These are phyloP conservation scores for Xylaria multiplex DNA, from an alignment of 2,329 filamentous ascomycete species.

Conservation along the genomic window DNA sequence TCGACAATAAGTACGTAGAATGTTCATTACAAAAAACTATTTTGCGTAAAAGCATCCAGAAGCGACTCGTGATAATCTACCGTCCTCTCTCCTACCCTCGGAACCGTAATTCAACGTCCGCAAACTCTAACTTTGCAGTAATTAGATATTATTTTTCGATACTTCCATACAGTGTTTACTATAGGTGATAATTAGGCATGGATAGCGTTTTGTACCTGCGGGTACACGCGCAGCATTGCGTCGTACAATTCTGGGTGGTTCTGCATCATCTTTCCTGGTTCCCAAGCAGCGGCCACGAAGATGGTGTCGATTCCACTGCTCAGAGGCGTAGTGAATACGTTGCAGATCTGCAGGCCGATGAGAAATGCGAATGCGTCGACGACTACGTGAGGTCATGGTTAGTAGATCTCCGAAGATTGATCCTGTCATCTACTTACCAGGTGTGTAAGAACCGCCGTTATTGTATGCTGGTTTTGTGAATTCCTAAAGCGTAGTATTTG, in stretches of 20 bases:
- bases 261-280: slow-evolving; percentile 77
- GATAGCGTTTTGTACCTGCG: slow-evolving; percentile 81
- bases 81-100: background rate
- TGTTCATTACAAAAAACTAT: slow-evolving; percentile 7
- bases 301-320: slow-evolving; percentile 91
- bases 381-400: slow-evolving; percentile 32
- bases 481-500: slow-evolving; percentile 33
- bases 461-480: slow-evolving; percentile 46
- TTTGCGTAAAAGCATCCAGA: too few species aligned
- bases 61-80: background rate
- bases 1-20: slow-evolving; percentile 3
- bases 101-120: background rate
- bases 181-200: slow-evolving; percentile 58
- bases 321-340: slow-evolving; percentile 89
- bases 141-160: background rate
- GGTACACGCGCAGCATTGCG: slow-evolving; percentile 83
- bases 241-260: slow-evolving; percentile 86
- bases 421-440: slow-evolving; percentile 38
- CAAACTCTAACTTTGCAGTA: background rate
- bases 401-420: background rate
- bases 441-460: slow-evolving; percentile 42
- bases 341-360: slow-evolving; percentile 88
- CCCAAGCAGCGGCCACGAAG: slow-evolving; percentile 81
- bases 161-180: background rate
- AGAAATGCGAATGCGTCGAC: slow-evolving; percentile 70